Conservation (phyloP, 2,329 filamentous ascomycete genomes). For the Colletotrichum sp. region DNA sequence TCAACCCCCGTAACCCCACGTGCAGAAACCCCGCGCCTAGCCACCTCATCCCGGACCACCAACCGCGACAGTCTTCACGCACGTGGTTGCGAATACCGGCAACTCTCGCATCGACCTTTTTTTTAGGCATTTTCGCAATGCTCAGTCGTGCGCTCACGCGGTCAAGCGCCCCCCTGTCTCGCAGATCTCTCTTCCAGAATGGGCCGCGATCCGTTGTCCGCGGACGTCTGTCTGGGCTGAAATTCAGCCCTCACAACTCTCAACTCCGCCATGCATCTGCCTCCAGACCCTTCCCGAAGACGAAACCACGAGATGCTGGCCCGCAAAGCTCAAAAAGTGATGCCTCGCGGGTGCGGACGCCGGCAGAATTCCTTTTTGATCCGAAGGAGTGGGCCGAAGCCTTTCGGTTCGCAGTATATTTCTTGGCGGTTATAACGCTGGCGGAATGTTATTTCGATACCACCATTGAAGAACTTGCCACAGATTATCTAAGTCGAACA, state of each 20-base stretch:
- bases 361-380: not conserved
- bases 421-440: not conserved
- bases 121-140: not conserved
- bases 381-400: not conserved
- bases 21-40: not conserved
- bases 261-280: not conserved
- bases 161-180: not conserved
- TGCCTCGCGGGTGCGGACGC: not conserved
- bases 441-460: not conserved
- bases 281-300: not conserved
- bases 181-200: not conserved
- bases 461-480: not conserved
- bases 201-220: not conserved
- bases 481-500: not conserved
- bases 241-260: not conserved
- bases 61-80: not conserved
- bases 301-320: not conserved
- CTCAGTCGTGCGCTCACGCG: not conserved
- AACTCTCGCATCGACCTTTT: not conserved
- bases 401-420: fast-evolving
- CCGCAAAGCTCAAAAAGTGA: not conserved
- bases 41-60: not conserved
- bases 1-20: not conserved
- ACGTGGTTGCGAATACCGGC: not conserved
- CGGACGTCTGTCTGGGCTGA: not conserved